Conservation (phyloP, 371 early-diverging fungal genomes). For the Circinella umbellata region DNA sequence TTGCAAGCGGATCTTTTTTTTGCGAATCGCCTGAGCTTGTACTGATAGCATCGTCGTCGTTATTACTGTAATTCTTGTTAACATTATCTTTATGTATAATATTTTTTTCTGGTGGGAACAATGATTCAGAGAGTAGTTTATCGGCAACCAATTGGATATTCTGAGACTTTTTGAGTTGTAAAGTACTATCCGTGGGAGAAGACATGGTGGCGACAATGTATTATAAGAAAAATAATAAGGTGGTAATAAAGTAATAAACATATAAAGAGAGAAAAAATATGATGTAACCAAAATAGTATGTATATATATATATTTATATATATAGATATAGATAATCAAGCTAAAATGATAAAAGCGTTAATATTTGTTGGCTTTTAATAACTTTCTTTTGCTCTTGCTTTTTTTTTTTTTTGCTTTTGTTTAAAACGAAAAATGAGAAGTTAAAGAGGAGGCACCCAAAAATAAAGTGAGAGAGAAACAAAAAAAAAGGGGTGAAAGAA, state of each 20-base stretch:
- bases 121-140: slow-evolving; percentile 2
- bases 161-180: background rate
- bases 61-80: background rate
- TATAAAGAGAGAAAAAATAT: background rate
- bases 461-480: background rate
- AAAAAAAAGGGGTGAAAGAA: background rate
- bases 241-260: background rate
- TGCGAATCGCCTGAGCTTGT: background rate
- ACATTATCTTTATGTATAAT: background rate
- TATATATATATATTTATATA: background rate
- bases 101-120: slow-evolving; percentile 1
- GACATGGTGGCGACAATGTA: slow-evolving; percentile 5
- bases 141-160: background rate
- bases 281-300: background rate
- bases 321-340: too few species aligned
- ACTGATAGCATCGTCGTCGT: background rate
- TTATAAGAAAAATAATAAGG: background rate
- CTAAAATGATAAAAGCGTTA: too few species aligned
- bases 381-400: background rate
- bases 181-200: background rate
- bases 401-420: background rate
- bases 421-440: background rate
- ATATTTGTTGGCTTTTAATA: too few species aligned
- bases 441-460: background rate
- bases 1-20: slow-evolving; percentile 62